Conservation (phyloP, 176 grass and related monocot species). For the Poa annua region DNA sequence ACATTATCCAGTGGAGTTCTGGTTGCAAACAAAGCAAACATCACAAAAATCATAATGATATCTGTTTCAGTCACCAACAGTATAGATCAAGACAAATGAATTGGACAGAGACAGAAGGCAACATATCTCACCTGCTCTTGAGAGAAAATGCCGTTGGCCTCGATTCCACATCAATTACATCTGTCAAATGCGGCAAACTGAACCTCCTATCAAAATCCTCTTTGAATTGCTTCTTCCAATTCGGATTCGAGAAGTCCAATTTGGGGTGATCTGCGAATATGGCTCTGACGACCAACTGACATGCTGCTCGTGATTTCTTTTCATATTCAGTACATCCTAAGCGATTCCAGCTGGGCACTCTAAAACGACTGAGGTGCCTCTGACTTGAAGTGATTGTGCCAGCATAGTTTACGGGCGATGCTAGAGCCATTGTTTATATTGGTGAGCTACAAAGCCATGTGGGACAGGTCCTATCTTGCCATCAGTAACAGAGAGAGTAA, state of each 20-base stretch:
- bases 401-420: slow-evolving; percentile 40
- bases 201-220: slow-evolving; percentile 80
- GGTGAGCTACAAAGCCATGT: slow-evolving; percentile 39
- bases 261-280: slow-evolving; percentile 39
- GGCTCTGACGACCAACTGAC: slow-evolving; percentile 44
- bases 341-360: slow-evolving; percentile 7
- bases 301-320: slow-evolving; percentile 33
- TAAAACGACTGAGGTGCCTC: slow-evolving; percentile 5
- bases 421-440: slow-evolving; percentile 57
- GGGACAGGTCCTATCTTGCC: slow-evolving; percentile 19
- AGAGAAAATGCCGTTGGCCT: slow-evolving; percentile 87
- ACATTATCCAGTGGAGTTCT: slow-evolving; percentile 65
- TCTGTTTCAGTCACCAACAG: neutral
- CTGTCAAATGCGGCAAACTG: slow-evolving; percentile 85
- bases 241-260: slow-evolving; percentile 65
- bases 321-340: slow-evolving; percentile 7
- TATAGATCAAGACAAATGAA: neutral
- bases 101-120: neutral
- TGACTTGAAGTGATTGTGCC: slow-evolving; percentile 36
- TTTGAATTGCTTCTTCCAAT: slow-evolving; percentile 85
- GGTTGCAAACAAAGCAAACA: slow-evolving; percentile 41
- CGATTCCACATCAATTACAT: slow-evolving; percentile 76
- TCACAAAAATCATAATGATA: slow-evolving; percentile 22
- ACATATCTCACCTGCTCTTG: slow-evolving; percentile 64
- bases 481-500: slow-evolving; percentile 28